Evolutionary conservation across 805 yeast genomes (phyloP).

Genomic region (Saccharomycopsis schoenii): DNA sequence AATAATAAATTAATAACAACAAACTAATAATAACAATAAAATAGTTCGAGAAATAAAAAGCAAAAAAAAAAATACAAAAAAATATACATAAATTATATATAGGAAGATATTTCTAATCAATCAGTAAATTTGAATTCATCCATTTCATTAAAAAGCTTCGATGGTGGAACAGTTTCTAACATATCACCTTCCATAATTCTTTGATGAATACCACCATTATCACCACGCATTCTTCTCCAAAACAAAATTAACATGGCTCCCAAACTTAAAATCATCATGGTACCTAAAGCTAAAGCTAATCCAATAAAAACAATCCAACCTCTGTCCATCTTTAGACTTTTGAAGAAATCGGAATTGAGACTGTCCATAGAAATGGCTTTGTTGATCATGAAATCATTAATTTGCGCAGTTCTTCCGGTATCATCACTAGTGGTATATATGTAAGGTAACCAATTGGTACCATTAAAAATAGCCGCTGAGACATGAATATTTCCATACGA

Average conservation of each 20-base stretch:
- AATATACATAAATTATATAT: neutral
- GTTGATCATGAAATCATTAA: constrained; percentile 28
- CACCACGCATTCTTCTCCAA: constrained; percentile 28
- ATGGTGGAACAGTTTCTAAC: constrained; percentile 56
- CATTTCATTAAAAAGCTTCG: constrained; percentile 31
- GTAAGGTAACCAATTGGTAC: constrained; percentile 58
- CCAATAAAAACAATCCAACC: constrained; percentile 66
- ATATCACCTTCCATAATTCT: constrained; percentile 52
- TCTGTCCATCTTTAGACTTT: constrained; percentile 24
- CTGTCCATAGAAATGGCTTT: constrained; percentile 27
- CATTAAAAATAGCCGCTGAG: constrained; percentile 50
- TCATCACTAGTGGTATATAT: constrained; percentile 33
- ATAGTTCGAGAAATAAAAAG: neutral
- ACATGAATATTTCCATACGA: constrained; percentile 45
- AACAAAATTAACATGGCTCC: constrained; percentile 29
- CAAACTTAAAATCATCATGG: constrained; percentile 33
- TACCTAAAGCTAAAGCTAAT: constrained; percentile 54
- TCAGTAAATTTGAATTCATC: constrained; percentile 16
- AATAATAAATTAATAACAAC: neutral
- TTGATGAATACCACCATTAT: constrained; percentile 37
- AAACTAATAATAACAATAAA: neutral
- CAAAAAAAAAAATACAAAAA: neutral
- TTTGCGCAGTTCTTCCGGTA: constrained; percentile 20
- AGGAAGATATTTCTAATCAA: neutral
- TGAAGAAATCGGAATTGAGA: constrained; percentile 19